Evolutionary conservation across 2,329 filamentous ascomycete species (phyloP).

Genomic region (Chrysosporium keratinophilum): DNA sequence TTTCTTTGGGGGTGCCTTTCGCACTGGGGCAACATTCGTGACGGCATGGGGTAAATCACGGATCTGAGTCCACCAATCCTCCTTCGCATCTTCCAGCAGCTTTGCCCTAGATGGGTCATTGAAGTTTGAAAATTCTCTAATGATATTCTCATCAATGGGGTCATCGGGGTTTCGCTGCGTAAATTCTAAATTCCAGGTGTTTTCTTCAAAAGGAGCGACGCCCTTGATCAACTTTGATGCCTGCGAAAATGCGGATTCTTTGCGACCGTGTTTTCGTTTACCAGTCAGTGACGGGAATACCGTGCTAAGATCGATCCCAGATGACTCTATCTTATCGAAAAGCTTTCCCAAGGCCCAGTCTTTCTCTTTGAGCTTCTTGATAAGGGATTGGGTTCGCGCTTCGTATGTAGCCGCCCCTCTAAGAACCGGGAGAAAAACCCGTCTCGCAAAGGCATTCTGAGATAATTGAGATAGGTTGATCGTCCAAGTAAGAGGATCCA

Average conservation of each 20-base stretch:
- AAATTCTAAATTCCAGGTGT: slow-evolving; percentile 34
- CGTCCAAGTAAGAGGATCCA: slow-evolving; percentile 45
- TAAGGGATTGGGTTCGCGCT: slow-evolving; percentile 39
- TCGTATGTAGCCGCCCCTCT: slow-evolving; percentile 40
- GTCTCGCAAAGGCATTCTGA: slow-evolving; percentile 35
- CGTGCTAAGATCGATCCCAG: slow-evolving; percentile 45
- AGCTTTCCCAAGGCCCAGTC: slow-evolving; percentile 50
- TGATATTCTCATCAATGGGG: slow-evolving; percentile 3
- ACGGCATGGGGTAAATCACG: neutral
- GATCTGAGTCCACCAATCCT: slow-evolving; percentile 28
- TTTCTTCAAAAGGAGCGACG: slow-evolving; percentile 44
- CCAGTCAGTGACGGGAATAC: slow-evolving; percentile 48
- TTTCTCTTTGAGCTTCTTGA: slow-evolving; percentile 45
- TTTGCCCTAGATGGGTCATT: slow-evolving; percentile 13
- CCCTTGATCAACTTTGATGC: slow-evolving; percentile 47
- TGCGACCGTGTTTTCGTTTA: slow-evolving; percentile 33
- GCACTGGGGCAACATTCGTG: neutral
- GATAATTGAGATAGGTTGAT: slow-evolving; percentile 37
- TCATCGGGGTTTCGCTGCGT: slow-evolving; percentile 7
- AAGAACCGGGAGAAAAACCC: slow-evolving; percentile 46
- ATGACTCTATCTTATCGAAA: slow-evolving; percentile 48
- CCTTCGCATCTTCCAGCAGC: slow-evolving; percentile 17
- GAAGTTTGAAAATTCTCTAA: slow-evolving; percentile 9
- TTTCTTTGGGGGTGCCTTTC: neutral
- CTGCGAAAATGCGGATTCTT: slow-evolving; percentile 39